Base-by-base conservation (phyloP, 2,329 filamentous ascomycete genomes). In the Fusarium austroafricanum region DNA sequence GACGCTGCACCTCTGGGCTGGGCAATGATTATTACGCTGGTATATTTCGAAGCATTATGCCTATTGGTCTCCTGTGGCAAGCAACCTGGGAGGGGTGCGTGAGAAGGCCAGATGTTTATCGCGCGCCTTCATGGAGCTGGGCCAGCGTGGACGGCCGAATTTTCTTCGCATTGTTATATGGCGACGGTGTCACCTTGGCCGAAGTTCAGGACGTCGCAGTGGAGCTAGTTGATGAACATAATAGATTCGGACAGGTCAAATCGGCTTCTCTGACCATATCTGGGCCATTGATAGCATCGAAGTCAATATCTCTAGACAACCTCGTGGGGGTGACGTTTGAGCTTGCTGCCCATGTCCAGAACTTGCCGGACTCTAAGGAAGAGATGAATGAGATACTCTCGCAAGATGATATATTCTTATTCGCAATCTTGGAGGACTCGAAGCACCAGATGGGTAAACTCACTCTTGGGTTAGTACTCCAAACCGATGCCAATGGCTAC, bases 71-170 rank as follows among this genome's bases (percentile, higher is more conserved):
- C 4, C 23, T 57, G 1, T 57, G 47, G 54, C n/a, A 44, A 21
- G 26, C 26, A 20, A 2, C 0, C 10, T 31, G 29, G 29, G 10
- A 10, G 14, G n/a, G n/a, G 2, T 5, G 3, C 0, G 10, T 42
- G 10, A 21, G 15, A 37, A 23, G 47, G 2, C 26, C 47, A 1
- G 11, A 21, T 9, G 23, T 5, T 14, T 57, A 54, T 9, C 54
- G 38, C 3, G 46, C 46, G 5, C 52, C 52, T 12, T 50, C 52
- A 5, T 55, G 52, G 52, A 55, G 44, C 14, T 55, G 52, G 52
- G 52, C 44, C 3, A 51, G 17, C 35, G 9, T 55, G 5, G 52
- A 55, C 29, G 9, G 26, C n/a, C 35, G 26, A 7, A 26, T 55
- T 1, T 11, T 3, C 6, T 55, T 40, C 7, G 4, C 4, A 20